A percentile compares a stretch with the other conserved stretches of the same genome.
These are phyloP conservation scores for Ensete ventricosum DNA, from an alignment of 176 grass and related monocot species.

Conservation along the genomic window DNA sequence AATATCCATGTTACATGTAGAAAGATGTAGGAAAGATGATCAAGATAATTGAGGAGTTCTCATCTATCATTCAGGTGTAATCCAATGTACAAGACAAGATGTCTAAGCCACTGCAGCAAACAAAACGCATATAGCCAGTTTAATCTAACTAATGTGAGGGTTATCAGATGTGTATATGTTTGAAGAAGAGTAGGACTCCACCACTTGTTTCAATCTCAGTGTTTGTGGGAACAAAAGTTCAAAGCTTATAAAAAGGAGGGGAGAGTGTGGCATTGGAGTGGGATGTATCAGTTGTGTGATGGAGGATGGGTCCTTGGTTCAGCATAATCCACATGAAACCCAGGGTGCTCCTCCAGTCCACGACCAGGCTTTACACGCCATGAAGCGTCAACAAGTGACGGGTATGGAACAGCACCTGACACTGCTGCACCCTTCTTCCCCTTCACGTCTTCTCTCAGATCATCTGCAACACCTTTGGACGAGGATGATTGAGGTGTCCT, in stretches of 20 bases:
- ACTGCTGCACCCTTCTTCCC: not conserved
- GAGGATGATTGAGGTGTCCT: too few species aligned
- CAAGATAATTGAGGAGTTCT: not conserved
- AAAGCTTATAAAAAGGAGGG: too few species aligned
- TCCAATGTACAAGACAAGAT: not conserved
- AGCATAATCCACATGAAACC: not conserved
- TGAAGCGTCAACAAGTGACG: not conserved
- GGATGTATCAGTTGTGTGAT: not conserved
- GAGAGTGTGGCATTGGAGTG: too few species aligned
- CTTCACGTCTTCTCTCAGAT: not conserved
- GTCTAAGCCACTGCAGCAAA: not conserved
- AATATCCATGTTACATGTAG: not conserved
- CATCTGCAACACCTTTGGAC: not conserved
- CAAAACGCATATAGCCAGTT: not conserved
- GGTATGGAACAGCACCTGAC: not conserved
- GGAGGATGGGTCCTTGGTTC: not conserved
- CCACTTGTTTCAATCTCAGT: too few species aligned
- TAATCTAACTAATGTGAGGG: not conserved
- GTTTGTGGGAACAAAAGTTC: too few species aligned
- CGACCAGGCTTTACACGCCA: not conserved
- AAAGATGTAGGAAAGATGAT: not conserved
- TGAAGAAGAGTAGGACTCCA: too few species aligned
- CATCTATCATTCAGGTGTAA: not conserved
- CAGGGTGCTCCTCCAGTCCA: not conserved
- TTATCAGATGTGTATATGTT: not conserved